Conservation (phyloP, 345 rosid genomes). For the Camelina laxa region DNA sequence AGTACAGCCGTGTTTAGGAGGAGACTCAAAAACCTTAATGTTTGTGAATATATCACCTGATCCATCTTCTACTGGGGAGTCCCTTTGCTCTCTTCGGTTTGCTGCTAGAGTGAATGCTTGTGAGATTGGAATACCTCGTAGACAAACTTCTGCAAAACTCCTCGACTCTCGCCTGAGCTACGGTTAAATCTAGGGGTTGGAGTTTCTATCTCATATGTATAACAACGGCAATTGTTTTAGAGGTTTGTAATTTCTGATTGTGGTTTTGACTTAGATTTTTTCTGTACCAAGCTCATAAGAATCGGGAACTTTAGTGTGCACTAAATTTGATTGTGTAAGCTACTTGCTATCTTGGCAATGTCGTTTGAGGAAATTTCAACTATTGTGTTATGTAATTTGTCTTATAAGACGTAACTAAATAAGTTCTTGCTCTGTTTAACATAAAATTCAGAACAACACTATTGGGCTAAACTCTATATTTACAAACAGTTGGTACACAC, state of each 20-base stretch:
- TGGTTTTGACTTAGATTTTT: conserved; percentile 26
- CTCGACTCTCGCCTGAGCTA: conserved; percentile 57
- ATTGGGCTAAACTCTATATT: not conserved
- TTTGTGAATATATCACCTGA: conserved; percentile 86
- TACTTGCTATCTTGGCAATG: conserved; percentile 41
- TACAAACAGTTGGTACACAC: not conserved
- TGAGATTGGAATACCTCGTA: conserved; percentile 81
- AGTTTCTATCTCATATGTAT: conserved; percentile 9
- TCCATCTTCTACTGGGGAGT: conserved; percentile 72
- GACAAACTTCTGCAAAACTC: conserved; percentile 54
- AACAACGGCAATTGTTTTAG: conserved; percentile 23
- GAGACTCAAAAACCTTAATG: conserved; percentile 89
- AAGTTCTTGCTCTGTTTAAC: conserved; percentile 26
- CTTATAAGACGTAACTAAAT: not conserved
- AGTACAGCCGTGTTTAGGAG: conserved; percentile 88
- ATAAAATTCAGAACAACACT: not conserved
- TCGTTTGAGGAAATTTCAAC: conserved; percentile 12
- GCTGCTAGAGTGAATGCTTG: conserved; percentile 91
- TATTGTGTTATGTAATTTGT: conserved; percentile 6
- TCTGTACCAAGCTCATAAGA: conserved; percentile 26
- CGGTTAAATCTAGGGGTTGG: conserved; percentile 29
- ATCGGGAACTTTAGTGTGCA: not conserved
- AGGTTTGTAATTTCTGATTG: conserved; percentile 36
- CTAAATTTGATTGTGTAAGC: conserved; percentile 9
- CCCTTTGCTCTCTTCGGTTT: conserved; percentile 81